Base-by-base conservation (phyloP, 2,329 filamentous ascomycete species). In the Colletotrichum limetticola region DNA sequence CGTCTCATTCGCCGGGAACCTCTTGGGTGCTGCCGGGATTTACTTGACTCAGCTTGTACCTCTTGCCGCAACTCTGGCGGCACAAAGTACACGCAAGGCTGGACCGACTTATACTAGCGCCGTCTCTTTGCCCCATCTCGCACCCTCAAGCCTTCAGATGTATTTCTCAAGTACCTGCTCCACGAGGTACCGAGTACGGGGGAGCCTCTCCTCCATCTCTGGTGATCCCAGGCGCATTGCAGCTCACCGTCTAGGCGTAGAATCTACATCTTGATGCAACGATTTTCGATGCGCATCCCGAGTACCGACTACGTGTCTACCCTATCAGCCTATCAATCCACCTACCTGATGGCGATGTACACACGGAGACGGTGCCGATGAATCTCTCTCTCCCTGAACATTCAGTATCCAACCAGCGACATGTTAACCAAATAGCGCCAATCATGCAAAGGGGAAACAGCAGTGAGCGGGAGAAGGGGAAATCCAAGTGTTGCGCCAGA, bases 1-100 rank as follows among this genome's bases (percentile, higher is more conserved):
- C 24, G 24, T 59, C 55, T 49, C 30, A 72, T 72, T 72, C 66
- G 70, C 49, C 30, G 35, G 9, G 22, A 19, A 16, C n/a, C 22
- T 30, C 28, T 30, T 37, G 46, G 19, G 22, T 26, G n/a, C 24
- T 24, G 26, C 28, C n/a, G 56, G 55, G 32, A 7, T 12, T 24
- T 35, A n/a, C 9, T 71, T 56, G 68, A 71, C 46, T 67, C 62
- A 65, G 66, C 46, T 64, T 60, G 70, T 72, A 66, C 70, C 70
- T 28, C 2, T 32, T 11, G 46, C 60, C 19, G 60, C 70, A 65
- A 16, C 16, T 57, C 26, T 56, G 26, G 46, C 56, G 9, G 3
- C 9, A 12, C 22, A 59, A 65, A 61, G 28, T 70, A 72, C 70
- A 61, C 58, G 35, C 66, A 65, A 52, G 53, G 70, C 55, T 66